Conservation (phyloP, 441 rosid species). For the Bocquillonia castaneifolia region DNA sequence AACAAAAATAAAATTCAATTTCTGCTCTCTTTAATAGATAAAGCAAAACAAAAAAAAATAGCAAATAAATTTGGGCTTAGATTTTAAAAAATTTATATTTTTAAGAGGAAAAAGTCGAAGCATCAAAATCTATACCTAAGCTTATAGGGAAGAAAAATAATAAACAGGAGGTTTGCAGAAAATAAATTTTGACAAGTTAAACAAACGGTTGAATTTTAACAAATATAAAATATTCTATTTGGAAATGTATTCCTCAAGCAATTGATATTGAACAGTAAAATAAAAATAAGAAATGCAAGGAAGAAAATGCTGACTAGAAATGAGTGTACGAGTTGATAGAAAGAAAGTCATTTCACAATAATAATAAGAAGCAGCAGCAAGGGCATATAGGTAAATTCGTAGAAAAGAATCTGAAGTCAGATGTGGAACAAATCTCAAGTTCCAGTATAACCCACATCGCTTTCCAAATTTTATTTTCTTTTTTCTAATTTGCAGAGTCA, state of each 20-base stretch:
- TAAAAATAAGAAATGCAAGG: not conserved
- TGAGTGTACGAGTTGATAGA: not conserved
- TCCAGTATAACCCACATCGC: slow-evolving; percentile 19
- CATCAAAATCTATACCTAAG: not conserved
- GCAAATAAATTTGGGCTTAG: not conserved
- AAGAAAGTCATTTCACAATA: not conserved
- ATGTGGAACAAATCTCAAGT: slow-evolving; percentile 25
- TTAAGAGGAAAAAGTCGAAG: not conserved
- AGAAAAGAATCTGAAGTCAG: slow-evolving; percentile 29
- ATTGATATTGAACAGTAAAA: not conserved
- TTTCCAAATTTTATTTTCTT: not conserved
- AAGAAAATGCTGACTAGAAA: slow-evolving; percentile 4
- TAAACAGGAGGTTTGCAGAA: not conserved
- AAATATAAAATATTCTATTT: not conserved
- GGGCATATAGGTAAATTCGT: slow-evolving; percentile 33
- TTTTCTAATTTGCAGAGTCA: slow-evolving; percentile 7
- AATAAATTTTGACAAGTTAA: not conserved
- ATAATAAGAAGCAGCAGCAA: slow-evolving; percentile 11
- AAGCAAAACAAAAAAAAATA: not conserved
- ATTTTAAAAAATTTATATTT: not conserved
- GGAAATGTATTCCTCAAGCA: not conserved
- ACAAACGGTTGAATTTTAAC: no score
- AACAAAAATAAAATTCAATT: no score
- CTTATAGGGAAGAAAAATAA: not conserved
- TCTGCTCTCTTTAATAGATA: not conserved